A percentile compares a stretch with the other conserved stretches of the same genome.
Conservation (phyloP, 1,139 yeast species). For the Sugiyamaella paludigena region DNA sequence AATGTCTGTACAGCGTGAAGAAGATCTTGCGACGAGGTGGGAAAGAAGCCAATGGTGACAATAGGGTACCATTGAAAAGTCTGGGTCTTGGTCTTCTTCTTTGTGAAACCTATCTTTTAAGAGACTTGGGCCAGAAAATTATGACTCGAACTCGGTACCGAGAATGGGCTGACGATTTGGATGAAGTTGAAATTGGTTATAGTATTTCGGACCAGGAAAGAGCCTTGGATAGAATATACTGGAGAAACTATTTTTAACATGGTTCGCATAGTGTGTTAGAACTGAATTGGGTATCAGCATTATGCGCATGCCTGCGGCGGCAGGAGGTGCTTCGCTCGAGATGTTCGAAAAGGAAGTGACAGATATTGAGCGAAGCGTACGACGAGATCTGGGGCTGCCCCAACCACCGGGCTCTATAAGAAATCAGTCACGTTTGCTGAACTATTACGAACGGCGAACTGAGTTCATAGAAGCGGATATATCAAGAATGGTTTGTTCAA, state of each 20-base stretch:
- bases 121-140: slow-evolving; percentile 19
- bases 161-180: slow-evolving; percentile 22
- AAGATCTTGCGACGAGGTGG: slow-evolving; percentile 15
- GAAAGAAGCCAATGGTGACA: background rate
- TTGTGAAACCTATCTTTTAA: slow-evolving; percentile 26
- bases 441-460: no score
- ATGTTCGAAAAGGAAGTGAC: no score
- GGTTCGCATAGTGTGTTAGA: no score
- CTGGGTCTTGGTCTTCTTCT: slow-evolving; percentile 25
- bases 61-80: slow-evolving; percentile 9
- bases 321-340: no score
- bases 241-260: slow-evolving; percentile 8
- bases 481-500: no score
- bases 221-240: slow-evolving; percentile 11
- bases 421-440: no score
- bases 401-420: no score
- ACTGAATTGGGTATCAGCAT: no score
- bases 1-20: slow-evolving; percentile 21
- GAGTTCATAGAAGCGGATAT: no score
- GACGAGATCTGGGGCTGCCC: no score
- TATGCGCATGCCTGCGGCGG: no score
- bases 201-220: background rate
- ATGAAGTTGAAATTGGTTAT: slow-evolving; percentile 14
- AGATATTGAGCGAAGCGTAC: no score
- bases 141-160: slow-evolving; percentile 21